Evolutionary conservation across 768 basidiomycete genomes (phyloP), one percentile per base, ranked within the genome.

Genomic region (Zangia roseola): DNA sequence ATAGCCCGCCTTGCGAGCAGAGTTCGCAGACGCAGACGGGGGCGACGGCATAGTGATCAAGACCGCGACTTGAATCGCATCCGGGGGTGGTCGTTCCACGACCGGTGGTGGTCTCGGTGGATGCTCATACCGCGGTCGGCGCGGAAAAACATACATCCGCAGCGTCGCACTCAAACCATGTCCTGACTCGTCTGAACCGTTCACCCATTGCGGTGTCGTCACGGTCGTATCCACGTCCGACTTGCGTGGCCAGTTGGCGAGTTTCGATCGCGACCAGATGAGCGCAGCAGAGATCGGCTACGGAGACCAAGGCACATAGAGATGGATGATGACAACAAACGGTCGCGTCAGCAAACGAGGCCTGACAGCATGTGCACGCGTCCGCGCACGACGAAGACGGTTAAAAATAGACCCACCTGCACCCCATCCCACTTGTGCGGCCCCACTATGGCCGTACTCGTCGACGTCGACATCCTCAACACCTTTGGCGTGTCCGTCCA

Each of bases 1-100:
- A 34, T 17, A 54, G 36, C 9, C 26, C 23, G 13, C 33, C 25
- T 0, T 23, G 26, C 30, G 16, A 25, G 24, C 19, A 6, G 40
- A 33, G n/a, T 21, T 7, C 10, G 12, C 43, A 19, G 40, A 40
- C 8, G 45, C 43, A 19, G 43, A 40, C 6, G 45, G 33, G 2
- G 43, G 59, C 8, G 61, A 60, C 7, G 80, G 80, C 77, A 81
- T 79, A 12, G 63, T 65, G 34, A 81, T 70, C 64, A 80, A 61
- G 30, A 79, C 69, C 1, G 70, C 71, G 17, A 80, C 61, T 40
- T 75, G 69, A n/a, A 71, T 30, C 10, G 63, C 55, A 19, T 65
- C 58, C 7, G 64, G 61, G 3, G 48, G 44, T 1, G 54, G 49
- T 6, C 51, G 48, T 21, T 43, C 44, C 9, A 44, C 43, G 8